These are phyloP conservation scores for Fusarium poae DNA, from an alignment of 2,329 filamentous ascomycete genomes.

Conservation along the genomic window DNA sequence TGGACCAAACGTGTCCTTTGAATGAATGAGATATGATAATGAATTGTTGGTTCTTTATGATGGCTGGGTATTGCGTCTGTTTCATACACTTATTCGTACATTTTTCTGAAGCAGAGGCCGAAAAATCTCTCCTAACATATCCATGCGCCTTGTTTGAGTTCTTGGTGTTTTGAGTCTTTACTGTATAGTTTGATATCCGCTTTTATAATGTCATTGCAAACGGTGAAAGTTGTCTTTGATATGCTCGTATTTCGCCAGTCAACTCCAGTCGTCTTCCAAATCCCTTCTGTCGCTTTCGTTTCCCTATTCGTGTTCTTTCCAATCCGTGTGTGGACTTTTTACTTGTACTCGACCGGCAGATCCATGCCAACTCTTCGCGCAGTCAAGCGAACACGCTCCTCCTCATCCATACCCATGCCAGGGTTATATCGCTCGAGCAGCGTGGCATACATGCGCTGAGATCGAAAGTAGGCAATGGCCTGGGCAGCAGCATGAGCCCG, in stretches of 20 bases:
- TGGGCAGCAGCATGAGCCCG: conserved; percentile 71
- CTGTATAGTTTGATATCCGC: background rate
- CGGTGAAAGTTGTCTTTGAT: background rate
- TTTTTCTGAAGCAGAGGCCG: conserved; percentile 7
- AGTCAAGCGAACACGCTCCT: conserved; percentile 86
- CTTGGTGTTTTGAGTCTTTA: background rate
- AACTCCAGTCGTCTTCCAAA: background rate
- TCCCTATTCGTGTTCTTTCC: background rate
- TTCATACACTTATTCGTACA: conserved; percentile 43
- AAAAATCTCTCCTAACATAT: background rate
- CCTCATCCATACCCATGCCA: conserved; percentile 86
- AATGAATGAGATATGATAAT: conserved; percentile 39
- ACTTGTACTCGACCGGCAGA: conserved; percentile 74
- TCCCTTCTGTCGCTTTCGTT: background rate
- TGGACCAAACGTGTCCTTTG: conserved; percentile 17
- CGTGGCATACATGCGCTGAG: conserved; percentile 86
- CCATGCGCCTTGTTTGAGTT: background rate
- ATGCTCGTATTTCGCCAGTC: background rate
- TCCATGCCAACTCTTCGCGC: conserved; percentile 92
- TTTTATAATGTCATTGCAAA: background rate
- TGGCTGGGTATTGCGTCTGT: conserved; percentile 32
- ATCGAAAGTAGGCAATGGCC: conserved; percentile 81
- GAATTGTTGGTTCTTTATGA: conserved; percentile 18
- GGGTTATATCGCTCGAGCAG: conserved; percentile 94
- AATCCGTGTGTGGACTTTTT: background rate